Evolutionary conservation across 1,284 basidiomycete species (phyloP), one percentile per base, ranked within the genome.

Genomic region (Trichosporon faecale): DNA sequence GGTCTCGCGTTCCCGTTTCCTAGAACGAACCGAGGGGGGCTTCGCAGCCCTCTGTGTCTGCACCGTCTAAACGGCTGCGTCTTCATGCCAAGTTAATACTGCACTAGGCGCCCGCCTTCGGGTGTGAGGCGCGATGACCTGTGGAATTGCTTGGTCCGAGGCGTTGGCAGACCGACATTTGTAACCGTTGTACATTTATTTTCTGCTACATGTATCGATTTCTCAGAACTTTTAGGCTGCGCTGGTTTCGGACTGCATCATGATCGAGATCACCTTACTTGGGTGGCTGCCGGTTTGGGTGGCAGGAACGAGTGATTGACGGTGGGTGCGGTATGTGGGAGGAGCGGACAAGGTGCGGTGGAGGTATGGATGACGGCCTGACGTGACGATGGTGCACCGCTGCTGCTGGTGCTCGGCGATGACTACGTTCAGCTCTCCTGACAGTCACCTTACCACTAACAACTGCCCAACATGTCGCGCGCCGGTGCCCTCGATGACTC

Each of bases 401-500:
- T 61, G 57, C 57, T 61, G 14, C 16, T 8, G 29, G 29, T 33
- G 57, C 57, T 61, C 57, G 57, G 27, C 27, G 29, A 33, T 61
- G 57, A 33, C 18, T n/a, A 29, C 57, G 18, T n/a, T 61, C 57
- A 61, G 57, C 57, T 33, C 29, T 61, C 57, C 29, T 61, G 57
- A 61, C 29, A 61, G 57, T 23, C 29, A 61, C n/a, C 27, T 33
- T 29, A 63, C 18, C 44, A 46, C 27, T 11, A 49, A 67, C 18
- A 49, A 37, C 49, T 64, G 66, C 66, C 68, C 77, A 83, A 46
- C 68, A 83, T 84, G 81, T 83, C 83, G 7, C 76, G 82, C 67
- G 79, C 84, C 71, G 83, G 85, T 66, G 89, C 94, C 25, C 86
- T 98, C 75, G 96, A 95, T 82, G 96, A 98, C 80, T 94, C 96